phyloP scores from a whole-genome alignment of 2,329 filamentous ascomycete genomes.

The Trichoderma sp. region DNA sequence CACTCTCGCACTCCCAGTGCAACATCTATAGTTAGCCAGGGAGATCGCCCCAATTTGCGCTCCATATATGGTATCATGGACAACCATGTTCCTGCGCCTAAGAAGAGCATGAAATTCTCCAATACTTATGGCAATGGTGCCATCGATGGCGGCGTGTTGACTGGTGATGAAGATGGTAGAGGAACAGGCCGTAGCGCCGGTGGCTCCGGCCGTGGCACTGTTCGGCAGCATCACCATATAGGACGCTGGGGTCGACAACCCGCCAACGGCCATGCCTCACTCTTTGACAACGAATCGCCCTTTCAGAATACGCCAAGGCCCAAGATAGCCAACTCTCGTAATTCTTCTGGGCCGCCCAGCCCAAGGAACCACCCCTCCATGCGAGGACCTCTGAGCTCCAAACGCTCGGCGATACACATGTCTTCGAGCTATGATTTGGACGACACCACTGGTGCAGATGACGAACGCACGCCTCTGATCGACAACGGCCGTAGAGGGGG shows the following conservation, averaged over 20 bases:
- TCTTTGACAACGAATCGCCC: constrained; percentile 77
- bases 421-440: constrained; percentile 76
- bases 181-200: constrained; percentile 61
- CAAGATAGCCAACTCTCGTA: constrained; percentile 62
- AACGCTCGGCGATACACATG: constrained; percentile 59
- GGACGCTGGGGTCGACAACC: constrained; percentile 74
- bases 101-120: constrained; percentile 96
- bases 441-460: constrained; percentile 75
- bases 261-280: constrained; percentile 66
- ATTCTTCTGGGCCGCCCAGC: constrained; percentile 69
- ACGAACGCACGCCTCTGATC: constrained; percentile 84
- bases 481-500: constrained; percentile 58
- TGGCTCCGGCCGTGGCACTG: constrained; percentile 65
- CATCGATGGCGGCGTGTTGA: constrained; percentile 50
- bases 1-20: constrained; percentile 95
- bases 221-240: constrained; percentile 73
- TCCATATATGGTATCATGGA: constrained; percentile 71
- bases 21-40: constrained; percentile 76
- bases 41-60: constrained; percentile 60
- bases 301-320: constrained; percentile 67
- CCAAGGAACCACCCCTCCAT: constrained; percentile 57
- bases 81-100: constrained; percentile 51
- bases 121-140: constrained; percentile 68
- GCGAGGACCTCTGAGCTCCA: constrained; percentile 42
- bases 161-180: constrained; percentile 68